A percentile compares a stretch with the other conserved stretches of the same genome.
phyloP scores from a whole-genome alignment of 371 early-diverging fungal genomes.

The Apophysomyces trapeziformis region DNA sequence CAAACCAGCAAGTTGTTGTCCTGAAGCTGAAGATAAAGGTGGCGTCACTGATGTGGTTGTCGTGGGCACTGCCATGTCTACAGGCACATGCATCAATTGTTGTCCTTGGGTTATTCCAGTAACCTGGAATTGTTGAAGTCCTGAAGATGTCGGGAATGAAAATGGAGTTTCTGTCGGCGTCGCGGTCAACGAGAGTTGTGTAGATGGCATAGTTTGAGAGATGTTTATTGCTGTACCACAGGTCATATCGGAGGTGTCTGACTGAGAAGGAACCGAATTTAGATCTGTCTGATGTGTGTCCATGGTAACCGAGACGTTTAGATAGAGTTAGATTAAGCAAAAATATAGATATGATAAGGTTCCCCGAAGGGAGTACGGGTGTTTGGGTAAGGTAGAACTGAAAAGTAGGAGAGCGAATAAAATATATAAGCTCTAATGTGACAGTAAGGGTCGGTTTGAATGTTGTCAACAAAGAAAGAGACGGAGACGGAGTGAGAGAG shows the following conservation, averaged over 20 bases:
- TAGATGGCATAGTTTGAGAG: slow-evolving; percentile 3
- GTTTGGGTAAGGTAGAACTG: not conserved
- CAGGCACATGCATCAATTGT: not conserved
- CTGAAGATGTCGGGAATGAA: slow-evolving; percentile 1
- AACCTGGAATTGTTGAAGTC: not conserved
- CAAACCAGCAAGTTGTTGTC: slow-evolving; percentile 11
- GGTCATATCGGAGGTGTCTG: not conserved
- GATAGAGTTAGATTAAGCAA: slow-evolving; percentile 2
- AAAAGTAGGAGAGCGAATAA: not conserved
- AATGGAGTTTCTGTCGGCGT: not conserved
- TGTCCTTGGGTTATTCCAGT: not conserved
- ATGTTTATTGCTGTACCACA: not conserved
- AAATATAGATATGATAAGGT: not conserved
- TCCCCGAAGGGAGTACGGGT: slow-evolving; percentile 6
- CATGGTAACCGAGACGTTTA: slow-evolving; percentile 2
- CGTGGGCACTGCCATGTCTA: not conserved
- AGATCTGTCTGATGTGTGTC: not conserved
- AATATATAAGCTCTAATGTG: not conserved
- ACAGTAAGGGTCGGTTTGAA: not conserved
- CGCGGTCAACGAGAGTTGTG: slow-evolving; percentile 3
- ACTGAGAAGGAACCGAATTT: not conserved
- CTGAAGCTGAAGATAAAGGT: not conserved
- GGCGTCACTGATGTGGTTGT: slow-evolving; percentile 7
- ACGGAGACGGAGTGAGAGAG: not conserved
- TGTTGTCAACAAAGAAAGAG: not conserved